Conservation (phyloP, 2,329 filamentous ascomycete species). For the Curvularia hawaiiensis region DNA sequence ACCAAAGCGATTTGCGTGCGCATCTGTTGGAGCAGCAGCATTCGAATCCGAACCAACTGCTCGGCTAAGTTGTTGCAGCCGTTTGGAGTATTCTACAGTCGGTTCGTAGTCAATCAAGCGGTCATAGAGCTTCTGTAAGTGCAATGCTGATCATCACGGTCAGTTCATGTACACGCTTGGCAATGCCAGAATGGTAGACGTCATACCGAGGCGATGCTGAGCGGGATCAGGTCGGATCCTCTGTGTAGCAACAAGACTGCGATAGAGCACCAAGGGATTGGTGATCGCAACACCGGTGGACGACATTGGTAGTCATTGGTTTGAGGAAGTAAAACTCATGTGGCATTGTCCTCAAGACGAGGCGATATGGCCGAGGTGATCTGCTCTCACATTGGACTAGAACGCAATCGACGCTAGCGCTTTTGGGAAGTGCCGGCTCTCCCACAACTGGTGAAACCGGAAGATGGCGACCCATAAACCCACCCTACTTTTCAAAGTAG, state of each 20-base stretch:
- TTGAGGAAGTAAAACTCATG: slow-evolving; percentile 10
- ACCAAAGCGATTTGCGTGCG: slow-evolving; percentile 30
- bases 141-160: slow-evolving; percentile 58
- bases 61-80: slow-evolving; percentile 64
- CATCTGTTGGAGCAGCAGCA: slow-evolving; percentile 31
- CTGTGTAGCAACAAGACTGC: slow-evolving; percentile 70
- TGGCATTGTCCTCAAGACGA: slow-evolving; percentile 14
- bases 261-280: slow-evolving; percentile 78
- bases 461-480: too few species aligned
- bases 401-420: slow-evolving; percentile 30
- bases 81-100: slow-evolving; percentile 68
- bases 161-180: slow-evolving; percentile 9
- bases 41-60: slow-evolving; percentile 42
- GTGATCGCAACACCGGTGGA: slow-evolving; percentile 54
- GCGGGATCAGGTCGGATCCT: slow-evolving; percentile 71
- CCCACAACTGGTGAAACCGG: too few species aligned
- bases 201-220: slow-evolving; percentile 66
- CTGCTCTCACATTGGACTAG: slow-evolving; percentile 27
- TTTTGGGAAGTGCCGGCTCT: slow-evolving; percentile 14
- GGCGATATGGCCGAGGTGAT: slow-evolving; percentile 27
- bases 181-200: slow-evolving; percentile 35
- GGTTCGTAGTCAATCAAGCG: slow-evolving; percentile 80
- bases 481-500: too few species aligned
- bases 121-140: slow-evolving; percentile 77
- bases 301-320: slow-evolving; percentile 42